Percentiles rank a stretch among this genome's conserved stretches.
Evolutionary conservation across 2,329 filamentous ascomycete species (phyloP).

Genomic region (Aspergillus transmontanensis): DNA sequence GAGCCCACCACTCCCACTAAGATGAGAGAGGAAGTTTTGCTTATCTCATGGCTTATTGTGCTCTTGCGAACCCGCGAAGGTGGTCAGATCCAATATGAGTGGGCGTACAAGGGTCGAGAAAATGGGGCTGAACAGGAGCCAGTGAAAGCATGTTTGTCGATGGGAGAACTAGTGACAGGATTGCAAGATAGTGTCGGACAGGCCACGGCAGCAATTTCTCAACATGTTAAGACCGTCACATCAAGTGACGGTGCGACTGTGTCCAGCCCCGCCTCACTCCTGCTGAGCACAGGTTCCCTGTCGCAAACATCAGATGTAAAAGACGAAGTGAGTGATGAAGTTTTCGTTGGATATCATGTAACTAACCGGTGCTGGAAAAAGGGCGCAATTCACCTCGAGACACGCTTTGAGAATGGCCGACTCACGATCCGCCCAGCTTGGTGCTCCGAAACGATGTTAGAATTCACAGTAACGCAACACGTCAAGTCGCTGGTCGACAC

Average conservation of each 20-base stretch:
- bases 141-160: slow-evolving; percentile 25
- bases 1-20: slow-evolving; percentile 32
- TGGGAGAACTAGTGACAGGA: slow-evolving; percentile 36
- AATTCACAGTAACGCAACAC: slow-evolving; percentile 47
- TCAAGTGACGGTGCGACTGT: background rate
- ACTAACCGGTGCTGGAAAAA: slow-evolving; percentile 20
- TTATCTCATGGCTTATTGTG: slow-evolving; percentile 50
- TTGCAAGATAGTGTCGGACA: slow-evolving; percentile 35
- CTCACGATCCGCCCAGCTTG: slow-evolving; percentile 47
- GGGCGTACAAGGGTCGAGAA: slow-evolving; percentile 34
- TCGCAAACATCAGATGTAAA: slow-evolving; percentile 18
- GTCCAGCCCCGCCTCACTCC: slow-evolving; percentile 13
- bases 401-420: slow-evolving; percentile 26
- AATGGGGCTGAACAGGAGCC: slow-evolving; percentile 19
- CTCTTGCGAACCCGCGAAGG: slow-evolving; percentile 48
- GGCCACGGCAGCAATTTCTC: slow-evolving; percentile 29
- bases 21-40: slow-evolving; percentile 45
- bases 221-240: slow-evolving; percentile 22
- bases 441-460: slow-evolving; percentile 44
- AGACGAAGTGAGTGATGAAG: slow-evolving; percentile 24
- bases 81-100: slow-evolving; percentile 41
- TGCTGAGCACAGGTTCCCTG: slow-evolving; percentile 29
- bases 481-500: slow-evolving; percentile 48
- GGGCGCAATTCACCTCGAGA: slow-evolving; percentile 37
- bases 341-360: background rate